These are phyloP conservation scores for Butyriboletus pseudospeciosus DNA, from an alignment of 1,284 basidiomycete species.

Conservation along the genomic window DNA sequence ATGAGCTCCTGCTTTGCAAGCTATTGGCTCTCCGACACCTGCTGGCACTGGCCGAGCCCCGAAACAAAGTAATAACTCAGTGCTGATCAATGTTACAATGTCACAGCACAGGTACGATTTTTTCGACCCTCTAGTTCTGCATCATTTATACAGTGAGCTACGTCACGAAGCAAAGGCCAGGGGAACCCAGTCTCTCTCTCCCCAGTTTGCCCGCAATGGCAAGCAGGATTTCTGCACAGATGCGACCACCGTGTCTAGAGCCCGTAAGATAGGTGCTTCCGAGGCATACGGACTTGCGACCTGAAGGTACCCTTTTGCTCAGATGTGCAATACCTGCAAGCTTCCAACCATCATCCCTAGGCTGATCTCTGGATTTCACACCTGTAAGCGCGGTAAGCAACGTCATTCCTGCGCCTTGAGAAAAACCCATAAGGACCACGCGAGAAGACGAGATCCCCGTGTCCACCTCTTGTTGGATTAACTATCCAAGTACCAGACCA, in stretches of 20 bases:
- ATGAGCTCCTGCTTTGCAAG: neutral
- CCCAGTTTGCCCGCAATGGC: neutral
- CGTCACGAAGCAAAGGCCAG: slow-evolving; percentile 2
- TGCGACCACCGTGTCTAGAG: neutral
- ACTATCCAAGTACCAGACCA: neutral
- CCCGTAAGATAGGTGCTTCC: slow-evolving; percentile 1
- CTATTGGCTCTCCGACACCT: neutral
- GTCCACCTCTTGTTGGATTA: slow-evolving; percentile 4
- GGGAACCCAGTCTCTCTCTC: neutral
- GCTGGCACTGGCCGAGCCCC: too few species aligned
- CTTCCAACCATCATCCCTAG: neutral
- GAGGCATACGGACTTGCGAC: neutral
- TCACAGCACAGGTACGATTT: neutral
- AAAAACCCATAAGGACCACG: slow-evolving; percentile 2
- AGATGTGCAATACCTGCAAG: slow-evolving; percentile 4
- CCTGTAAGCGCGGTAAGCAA: slow-evolving; percentile 4
- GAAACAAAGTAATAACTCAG: too few species aligned
- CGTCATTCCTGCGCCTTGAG: slow-evolving; percentile 5
- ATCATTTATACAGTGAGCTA: neutral
- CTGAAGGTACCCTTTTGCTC: slow-evolving; percentile 1
- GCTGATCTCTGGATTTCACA: neutral
- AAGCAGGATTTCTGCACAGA: slow-evolving; percentile 1
- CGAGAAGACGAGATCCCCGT: neutral
- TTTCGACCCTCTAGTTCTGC: slow-evolving; percentile 2
- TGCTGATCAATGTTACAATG: too few species aligned